These are phyloP conservation scores for Metschnikowia santaceciliae DNA, from an alignment of 805 yeast genomes.

Conservation along the genomic window DNA sequence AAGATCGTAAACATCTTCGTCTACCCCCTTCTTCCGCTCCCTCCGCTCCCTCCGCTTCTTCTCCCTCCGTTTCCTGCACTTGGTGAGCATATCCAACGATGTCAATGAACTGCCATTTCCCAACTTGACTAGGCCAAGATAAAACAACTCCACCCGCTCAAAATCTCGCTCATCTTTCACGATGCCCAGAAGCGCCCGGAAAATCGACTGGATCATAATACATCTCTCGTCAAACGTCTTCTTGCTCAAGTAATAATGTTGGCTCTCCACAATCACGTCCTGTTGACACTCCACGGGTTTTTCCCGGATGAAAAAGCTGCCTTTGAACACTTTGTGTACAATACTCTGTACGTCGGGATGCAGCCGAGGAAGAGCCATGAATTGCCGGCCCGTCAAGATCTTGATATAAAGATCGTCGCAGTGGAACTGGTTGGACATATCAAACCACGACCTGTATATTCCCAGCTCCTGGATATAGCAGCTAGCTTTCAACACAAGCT, in stretches of 20 bases:
- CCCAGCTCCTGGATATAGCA: conserved; percentile 7
- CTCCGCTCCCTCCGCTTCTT: conserved; percentile 1
- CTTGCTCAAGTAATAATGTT: conserved; percentile 22
- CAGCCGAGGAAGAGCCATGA: conserved; percentile 16
- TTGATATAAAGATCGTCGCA: conserved; percentile 11
- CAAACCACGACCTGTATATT: conserved; percentile 15
- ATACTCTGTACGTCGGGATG: conserved; percentile 27
- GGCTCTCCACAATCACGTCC: conserved; percentile 24
- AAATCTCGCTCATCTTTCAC: conserved; percentile 23
- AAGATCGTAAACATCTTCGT: conserved; percentile 15
- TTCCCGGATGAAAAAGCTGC: conserved; percentile 23
- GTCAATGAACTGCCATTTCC: conserved; percentile 33
- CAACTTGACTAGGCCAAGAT: conserved; percentile 26
- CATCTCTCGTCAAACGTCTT: conserved; percentile 27
- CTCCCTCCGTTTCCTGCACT: conserved; percentile 8
- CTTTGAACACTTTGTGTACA: conserved; percentile 18
- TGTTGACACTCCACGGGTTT: conserved; percentile 10
- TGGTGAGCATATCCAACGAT: conserved; percentile 18
- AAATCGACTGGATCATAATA: conserved; percentile 32
- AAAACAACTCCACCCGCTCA: conserved; percentile 29
- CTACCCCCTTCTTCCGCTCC: conserved; percentile 3
- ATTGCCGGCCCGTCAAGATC: conserved; percentile 11
- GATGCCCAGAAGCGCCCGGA: conserved; percentile 20
- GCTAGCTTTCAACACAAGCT: conserved; percentile 9
- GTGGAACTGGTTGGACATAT: conserved; percentile 14